Evolutionary conservation across 1,139 yeast species (phyloP), one percentile per base, ranked within the genome.

Genomic region (Protomyces arabidopsidicola): DNA sequence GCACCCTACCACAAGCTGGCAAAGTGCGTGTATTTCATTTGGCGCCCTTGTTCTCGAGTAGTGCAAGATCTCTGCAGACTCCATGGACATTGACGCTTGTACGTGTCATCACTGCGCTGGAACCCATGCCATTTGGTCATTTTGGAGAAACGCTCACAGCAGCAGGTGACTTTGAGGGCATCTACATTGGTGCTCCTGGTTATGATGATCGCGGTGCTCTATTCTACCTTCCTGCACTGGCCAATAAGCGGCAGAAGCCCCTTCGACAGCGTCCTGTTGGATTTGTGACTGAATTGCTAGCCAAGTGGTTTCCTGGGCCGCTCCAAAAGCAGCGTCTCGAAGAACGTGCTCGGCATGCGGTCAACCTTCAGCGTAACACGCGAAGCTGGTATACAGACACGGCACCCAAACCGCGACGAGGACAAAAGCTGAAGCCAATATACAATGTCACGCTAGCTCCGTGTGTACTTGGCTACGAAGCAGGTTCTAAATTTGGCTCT

Each of bases 61-160:
- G 53, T 48, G 53, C 52, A 12, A 5, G 45, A 9, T 48, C 42
- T 2, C 10, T 35, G 14, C 53, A 51, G 12, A 35, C 42, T 14
- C 62, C 62, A 14, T 58, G 62, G 62, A 52, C 53, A 2, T 16
- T 52, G 5, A 51, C 42, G 14, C 42, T 52, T n/a, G 56, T 52
- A 9, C 62, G 45, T 10, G 53, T 39, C 24, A 52, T 58, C 45
- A 45, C 34, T 14, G 31, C 62, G 3, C n/a, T 31, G 9, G 34
- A 36, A n/a, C 16, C 22, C 5, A 27, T 4, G 9, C 42, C 62
- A 0, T 58, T 58, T 20, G 31, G 56, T n/a, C 55, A 42, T 10
- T 58, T 58, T 31, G 62, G 62, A 12, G 16, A 27, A 18, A 45
- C 35, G 12, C 18, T 55, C 3, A 34, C 36, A 5, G 27, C 22